phyloP scores from a whole-genome alignment of 2,329 filamentous ascomycete genomes.

The Beauveria sp. region DNA sequence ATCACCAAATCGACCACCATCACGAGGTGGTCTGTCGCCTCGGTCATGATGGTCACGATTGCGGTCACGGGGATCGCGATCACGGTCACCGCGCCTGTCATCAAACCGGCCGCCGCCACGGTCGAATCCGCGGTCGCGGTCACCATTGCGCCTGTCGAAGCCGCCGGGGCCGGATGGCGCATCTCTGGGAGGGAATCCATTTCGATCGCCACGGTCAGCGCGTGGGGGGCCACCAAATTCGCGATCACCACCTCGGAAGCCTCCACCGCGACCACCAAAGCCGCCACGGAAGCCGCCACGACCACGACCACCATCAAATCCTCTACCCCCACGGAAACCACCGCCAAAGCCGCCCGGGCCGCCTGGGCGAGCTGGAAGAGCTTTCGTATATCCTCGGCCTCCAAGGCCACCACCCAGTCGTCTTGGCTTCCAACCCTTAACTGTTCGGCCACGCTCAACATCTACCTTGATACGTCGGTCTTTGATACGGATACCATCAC shows the following conservation, averaged over 20 bases:
- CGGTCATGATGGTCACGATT: constrained; percentile 14
- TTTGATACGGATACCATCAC: constrained; percentile 86
- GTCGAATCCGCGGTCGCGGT: constrained; percentile 37
- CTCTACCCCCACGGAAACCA: constrained; percentile 38
- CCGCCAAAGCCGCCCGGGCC: constrained; percentile 49
- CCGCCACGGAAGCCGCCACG: constrained; percentile 41
- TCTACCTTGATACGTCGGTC: constrained; percentile 89
- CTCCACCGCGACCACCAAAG: constrained; percentile 28
- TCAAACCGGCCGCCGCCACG: constrained; percentile 34
- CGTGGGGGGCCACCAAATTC: constrained; percentile 22
- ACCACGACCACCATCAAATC: constrained; percentile 37
- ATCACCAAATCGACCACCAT: constrained; percentile 38
- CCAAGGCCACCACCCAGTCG: constrained; percentile 88
- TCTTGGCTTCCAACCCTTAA: constrained; percentile 86
- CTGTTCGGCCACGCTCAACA: constrained; percentile 90
- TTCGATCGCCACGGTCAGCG: constrained; percentile 29
- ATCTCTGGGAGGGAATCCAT: constrained; percentile 46
- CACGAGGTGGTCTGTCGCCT: constrained; percentile 25
- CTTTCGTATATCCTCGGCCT: constrained; percentile 86
- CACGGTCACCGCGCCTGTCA: constrained; percentile 38
- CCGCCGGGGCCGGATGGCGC: constrained; percentile 54
- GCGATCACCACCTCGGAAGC: constrained; percentile 41
- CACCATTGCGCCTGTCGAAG: constrained; percentile 40
- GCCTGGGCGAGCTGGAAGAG: constrained; percentile 62
- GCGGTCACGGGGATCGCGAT: constrained; percentile 31